Base-by-base conservation (phyloP, 169 alveolate genomes). In the Eimeria praecox region DNA sequence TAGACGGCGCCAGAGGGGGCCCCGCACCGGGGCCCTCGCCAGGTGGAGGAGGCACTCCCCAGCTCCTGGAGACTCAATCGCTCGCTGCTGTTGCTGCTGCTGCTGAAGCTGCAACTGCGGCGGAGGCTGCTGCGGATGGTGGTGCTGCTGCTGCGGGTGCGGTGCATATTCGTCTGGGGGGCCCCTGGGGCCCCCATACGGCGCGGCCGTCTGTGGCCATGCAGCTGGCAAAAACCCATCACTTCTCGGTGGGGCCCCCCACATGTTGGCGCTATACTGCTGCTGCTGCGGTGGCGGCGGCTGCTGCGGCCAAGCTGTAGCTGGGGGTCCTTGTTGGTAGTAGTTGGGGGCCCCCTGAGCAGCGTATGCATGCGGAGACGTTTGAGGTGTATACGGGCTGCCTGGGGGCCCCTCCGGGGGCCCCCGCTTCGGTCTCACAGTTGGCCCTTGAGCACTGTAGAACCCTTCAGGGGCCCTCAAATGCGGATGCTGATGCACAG, bases 381-480 rank as follows among this genome's bases (percentile, higher is more conserved):
- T 38, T 46, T 78, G 89, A 12, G 64, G 89, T 5, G 89, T 4
- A 66, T 78, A 78, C 24, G 89, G 56, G 75, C 40, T 30, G 24
- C 66, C 89, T 20, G 64, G 89, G 66, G 89, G 89, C 66, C 66
- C 89, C 89, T 78, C 89, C 18, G 56, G 69, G 64, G 66, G 66
- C 89, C 89, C 64, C 62, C 89, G 20, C 89, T 78, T 78, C 24
- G n/a, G 44, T 16, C 89, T 78, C 20, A 42, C 56, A 1, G 89
- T 78, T 10, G 89, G 89, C 64, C 89, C 89, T 42, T 78, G 89
- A 0, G 89, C 89, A n/a, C 89, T 78, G 89, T 78, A 78, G 40
- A 78, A 78, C 4, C 89, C 89, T 66, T 78, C 89, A 24, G 89
- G 89, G 89, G 89, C 89, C 89, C 56, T 78, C 64, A 78, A n/a